Evolutionary conservation across 805 yeast genomes (phyloP), one percentile per base, ranked within the genome.

Genomic region (Saccharomyces paradoxus): DNA sequence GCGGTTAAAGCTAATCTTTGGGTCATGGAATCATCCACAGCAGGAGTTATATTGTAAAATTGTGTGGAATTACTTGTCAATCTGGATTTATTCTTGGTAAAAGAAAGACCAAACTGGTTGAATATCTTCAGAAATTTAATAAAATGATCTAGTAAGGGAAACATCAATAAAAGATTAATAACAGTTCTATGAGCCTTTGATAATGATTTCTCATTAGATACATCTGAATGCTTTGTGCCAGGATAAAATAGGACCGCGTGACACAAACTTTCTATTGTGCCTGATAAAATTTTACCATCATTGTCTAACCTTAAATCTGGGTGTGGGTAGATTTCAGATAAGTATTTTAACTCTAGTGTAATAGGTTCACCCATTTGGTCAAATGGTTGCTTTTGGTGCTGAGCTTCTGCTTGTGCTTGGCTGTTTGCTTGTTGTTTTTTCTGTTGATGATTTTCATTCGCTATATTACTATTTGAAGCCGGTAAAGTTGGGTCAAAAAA

Each of bases 211-310:
- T 21, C 26, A 14, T 31, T 32, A 5, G 21, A 30, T 3, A 24
- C 17, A 21, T 50, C 50, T 8, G 47, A 22, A 17, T 54, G 37
- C 17, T 50, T 50, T 9, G 30, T 22, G 10, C 46, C 24, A 6
- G 54, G 32, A 17, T 47, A 53, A 66, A 83, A 84, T 14, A 89
- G 66, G 27, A 88, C 73, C 2, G 87, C 79, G 70, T 91, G 97
- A 54, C 91, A 81, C 41, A 90, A 75, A 49, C 90, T 80, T 67
- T 90, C 97, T 10, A 81, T 63, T 0, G 88, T 66, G 21, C 88
- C 88, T 24, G 79, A 75, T 7, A 76, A 58, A 22, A 78, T 71
- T 21, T 78, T 77, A 22, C 79, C 77, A 3, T 71, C 65, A 17
- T 68, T 65, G 62, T 84, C 88, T 55, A 81, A 57, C 32, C 70